A percentile compares a stretch with the other conserved stretches of the same genome.
Evolutionary conservation across 2,329 filamentous ascomycete genomes (phyloP).

Genomic region (Fusarium algeriense): DNA sequence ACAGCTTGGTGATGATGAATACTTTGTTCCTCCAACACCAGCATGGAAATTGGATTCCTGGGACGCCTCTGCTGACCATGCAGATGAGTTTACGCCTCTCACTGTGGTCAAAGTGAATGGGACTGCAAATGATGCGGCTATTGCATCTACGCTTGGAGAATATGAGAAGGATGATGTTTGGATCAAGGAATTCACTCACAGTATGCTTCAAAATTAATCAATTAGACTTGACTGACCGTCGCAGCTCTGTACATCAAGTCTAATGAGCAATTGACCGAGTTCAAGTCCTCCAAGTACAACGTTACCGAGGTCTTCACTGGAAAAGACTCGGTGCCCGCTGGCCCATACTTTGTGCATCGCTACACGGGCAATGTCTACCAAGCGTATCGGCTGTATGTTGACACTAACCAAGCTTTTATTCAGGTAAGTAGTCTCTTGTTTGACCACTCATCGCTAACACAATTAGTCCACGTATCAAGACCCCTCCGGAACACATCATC

Average conservation of each 20-base stretch:
- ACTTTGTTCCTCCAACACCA: slow-evolving; percentile 17
- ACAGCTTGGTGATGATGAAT: slow-evolving; percentile 14
- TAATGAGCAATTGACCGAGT: neutral
- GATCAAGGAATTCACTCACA: slow-evolving; percentile 1
- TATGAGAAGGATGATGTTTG: slow-evolving; percentile 29
- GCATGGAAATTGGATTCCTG: slow-evolving; percentile 21
- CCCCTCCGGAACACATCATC: slow-evolving; percentile 14
- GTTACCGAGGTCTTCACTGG: neutral
- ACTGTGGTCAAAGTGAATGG: slow-evolving; percentile 4
- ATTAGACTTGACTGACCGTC: neutral
- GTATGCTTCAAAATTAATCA: neutral
- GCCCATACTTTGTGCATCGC: slow-evolving; percentile 21
- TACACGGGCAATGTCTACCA: slow-evolving; percentile 9
- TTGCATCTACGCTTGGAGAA: neutral
- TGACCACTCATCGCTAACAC: neutral
- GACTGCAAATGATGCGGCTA: neutral
- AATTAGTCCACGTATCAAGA: slow-evolving; percentile 24
- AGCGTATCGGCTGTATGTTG: slow-evolving; percentile 8
- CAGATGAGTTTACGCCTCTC: slow-evolving; percentile 10
- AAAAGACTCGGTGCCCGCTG: neutral
- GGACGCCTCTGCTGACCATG: neutral
- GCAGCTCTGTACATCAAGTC: slow-evolving; percentile 4
- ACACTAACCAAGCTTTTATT: slow-evolving; percentile 27
- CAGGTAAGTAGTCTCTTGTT: neutral
- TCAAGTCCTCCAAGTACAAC: neutral